Evolutionary conservation across 192 early-diverging fungal genomes (phyloP).

Genomic region (Linderina pennispora): DNA sequence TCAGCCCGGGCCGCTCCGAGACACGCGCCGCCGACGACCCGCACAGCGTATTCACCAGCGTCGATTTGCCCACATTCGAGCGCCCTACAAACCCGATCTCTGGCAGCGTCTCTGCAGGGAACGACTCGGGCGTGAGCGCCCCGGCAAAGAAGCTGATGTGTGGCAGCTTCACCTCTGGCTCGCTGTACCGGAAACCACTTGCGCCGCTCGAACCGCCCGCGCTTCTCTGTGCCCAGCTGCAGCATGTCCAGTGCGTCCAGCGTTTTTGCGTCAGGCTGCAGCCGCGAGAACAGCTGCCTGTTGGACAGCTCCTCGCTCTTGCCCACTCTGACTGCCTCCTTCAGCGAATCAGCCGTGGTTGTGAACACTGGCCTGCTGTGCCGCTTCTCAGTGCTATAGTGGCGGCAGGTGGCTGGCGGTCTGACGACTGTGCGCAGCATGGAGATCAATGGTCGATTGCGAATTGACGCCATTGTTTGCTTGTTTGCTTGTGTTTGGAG

Average conservation of each 20-base stretch:
- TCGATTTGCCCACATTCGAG: slow-evolving; percentile 79
- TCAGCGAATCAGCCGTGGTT: slow-evolving; percentile 27
- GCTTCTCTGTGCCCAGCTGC: slow-evolving; percentile 33
- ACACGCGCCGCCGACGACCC: slow-evolving; percentile 56
- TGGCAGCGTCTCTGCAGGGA: slow-evolving; percentile 31
- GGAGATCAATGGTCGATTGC: too few species aligned
- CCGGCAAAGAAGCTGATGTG: slow-evolving; percentile 44
- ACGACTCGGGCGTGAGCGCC: slow-evolving; percentile 31
- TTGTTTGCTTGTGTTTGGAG: too few species aligned
- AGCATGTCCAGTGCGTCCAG: slow-evolving; percentile 39
- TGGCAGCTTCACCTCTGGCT: slow-evolving; percentile 36
- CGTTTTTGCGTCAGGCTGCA: slow-evolving; percentile 24
- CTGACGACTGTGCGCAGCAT: too few species aligned
- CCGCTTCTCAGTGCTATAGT: too few species aligned
- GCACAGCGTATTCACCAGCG: slow-evolving; percentile 62
- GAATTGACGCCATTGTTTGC: too few species aligned
- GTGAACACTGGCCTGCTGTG: slow-evolving; percentile 7
- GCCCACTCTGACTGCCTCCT: slow-evolving; percentile 4
- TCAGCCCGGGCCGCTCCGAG: slow-evolving; percentile 68
- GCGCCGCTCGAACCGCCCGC: slow-evolving; percentile 32
- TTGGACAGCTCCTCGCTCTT: slow-evolving; percentile 21
- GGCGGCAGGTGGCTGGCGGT: too few species aligned
- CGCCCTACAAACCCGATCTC: slow-evolving; percentile 53
- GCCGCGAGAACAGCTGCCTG: slow-evolving; percentile 32
- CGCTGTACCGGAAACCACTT: slow-evolving; percentile 40